Conservation (phyloP, 345 rosid species). For the Ceriops decandra region DNA sequence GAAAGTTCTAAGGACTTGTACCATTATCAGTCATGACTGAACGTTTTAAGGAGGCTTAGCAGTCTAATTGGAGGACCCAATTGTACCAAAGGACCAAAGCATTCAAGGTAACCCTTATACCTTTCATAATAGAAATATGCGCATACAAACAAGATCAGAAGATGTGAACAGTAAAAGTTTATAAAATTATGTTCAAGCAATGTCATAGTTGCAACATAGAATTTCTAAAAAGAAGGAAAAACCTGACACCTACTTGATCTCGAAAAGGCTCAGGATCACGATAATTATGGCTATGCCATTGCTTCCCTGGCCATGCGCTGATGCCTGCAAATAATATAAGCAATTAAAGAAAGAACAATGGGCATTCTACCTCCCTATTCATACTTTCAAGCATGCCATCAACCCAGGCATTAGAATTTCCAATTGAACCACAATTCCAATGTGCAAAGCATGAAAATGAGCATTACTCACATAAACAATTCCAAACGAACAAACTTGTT, state of each 20-base stretch:
- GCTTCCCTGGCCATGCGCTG: slow-evolving; percentile 81
- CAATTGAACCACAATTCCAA: too few relatives aligned
- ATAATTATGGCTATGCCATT: slow-evolving; percentile 83
- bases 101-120: too few relatives aligned
- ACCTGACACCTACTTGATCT: slow-evolving; percentile 50
- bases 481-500: too few relatives aligned
- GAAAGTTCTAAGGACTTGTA: too few relatives aligned
- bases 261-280: slow-evolving; percentile 58
- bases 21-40: too few relatives aligned
- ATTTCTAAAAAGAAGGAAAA: slow-evolving; percentile 16
- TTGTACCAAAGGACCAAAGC: too few relatives aligned
- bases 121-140: too few relatives aligned
- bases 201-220: not conserved
- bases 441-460: too few relatives aligned
- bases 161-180: not conserved
- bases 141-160: not conserved
- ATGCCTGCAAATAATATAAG: slow-evolving; percentile 43
- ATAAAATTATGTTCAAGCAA: not conserved
- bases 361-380: not conserved
- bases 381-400: not conserved
- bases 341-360: not conserved
- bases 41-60: too few relatives aligned
- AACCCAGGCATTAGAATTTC: not conserved
- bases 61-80: too few relatives aligned
- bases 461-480: too few relatives aligned